These are phyloP conservation scores for Scleroderma citrinum DNA, from an alignment of 768 basidiomycete species.

Conservation along the genomic window DNA sequence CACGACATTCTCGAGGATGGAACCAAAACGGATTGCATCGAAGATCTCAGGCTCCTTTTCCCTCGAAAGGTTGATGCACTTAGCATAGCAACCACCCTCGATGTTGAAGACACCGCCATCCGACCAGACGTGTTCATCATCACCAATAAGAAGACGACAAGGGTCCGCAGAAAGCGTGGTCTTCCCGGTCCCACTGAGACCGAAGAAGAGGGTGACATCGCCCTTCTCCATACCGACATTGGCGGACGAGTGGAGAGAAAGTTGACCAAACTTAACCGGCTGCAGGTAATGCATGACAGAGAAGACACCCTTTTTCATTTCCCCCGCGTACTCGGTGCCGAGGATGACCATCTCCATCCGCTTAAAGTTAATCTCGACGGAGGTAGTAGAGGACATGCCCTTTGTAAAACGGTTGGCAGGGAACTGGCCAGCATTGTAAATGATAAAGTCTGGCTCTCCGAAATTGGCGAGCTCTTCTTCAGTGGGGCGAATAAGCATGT, in stretches of 20 bases:
- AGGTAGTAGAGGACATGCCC: constrained; percentile 98
- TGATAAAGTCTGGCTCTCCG: constrained; percentile 98
- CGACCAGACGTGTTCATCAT: constrained; percentile 99
- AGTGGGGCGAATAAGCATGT: constrained; percentile 99
- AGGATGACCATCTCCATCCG: constrained; percentile 99
- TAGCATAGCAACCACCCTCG: constrained; percentile 99
- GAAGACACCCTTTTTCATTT: constrained; percentile 99
- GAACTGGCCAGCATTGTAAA: constrained; percentile 99
- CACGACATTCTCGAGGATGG: constrained; percentile 98
- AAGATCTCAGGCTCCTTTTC: constrained; percentile 99
- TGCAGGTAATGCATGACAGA: constrained; percentile 99
- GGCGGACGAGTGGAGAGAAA: constrained; percentile 96
- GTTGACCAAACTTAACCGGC: constrained; percentile 96
- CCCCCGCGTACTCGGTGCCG: constrained; percentile 94
- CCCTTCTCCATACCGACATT: constrained; percentile 86
- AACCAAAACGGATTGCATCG: constrained; percentile 89
- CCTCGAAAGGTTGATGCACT: constrained; percentile 91
- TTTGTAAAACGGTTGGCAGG: constrained; percentile 99
- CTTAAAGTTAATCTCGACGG: constrained; percentile 99
- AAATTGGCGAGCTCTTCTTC: constrained; percentile 90
- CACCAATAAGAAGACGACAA: constrained; percentile 88
- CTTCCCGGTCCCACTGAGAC: constrained; percentile 96
- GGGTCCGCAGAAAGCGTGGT: constrained; percentile 98
- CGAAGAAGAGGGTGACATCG: constrained; percentile 98
- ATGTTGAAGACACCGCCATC: constrained; percentile 99